A percentile compares a stretch with the other conserved stretches of the same genome.
Conservation (phyloP, 179 eudicot genomes). For the Drosera spatulata region DNA sequence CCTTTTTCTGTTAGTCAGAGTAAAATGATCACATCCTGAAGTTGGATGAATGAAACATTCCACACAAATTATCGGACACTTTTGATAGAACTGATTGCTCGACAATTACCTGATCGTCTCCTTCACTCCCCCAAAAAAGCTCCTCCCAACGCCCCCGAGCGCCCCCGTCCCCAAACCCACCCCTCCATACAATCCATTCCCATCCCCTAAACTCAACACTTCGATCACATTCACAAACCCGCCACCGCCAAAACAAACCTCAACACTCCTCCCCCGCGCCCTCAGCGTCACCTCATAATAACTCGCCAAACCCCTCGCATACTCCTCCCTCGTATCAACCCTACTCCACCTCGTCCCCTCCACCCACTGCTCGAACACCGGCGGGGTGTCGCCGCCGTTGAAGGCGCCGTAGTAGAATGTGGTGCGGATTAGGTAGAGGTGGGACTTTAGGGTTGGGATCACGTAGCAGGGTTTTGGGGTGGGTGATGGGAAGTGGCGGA, state of each 20-base stretch:
- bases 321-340: constrained; percentile 64
- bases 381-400: constrained; percentile 58
- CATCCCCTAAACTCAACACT: constrained; percentile 32
- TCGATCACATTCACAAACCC: constrained; percentile 49
- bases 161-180: no score
- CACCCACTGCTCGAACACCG: constrained; percentile 74
- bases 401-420: constrained; percentile 71
- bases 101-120: no score
- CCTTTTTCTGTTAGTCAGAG: no score
- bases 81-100: no score
- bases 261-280: constrained; percentile 28
- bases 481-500: constrained; percentile 55
- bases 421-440: constrained; percentile 47
- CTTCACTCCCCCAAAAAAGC: no score
- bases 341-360: constrained; percentile 70
- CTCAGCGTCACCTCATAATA: constrained; percentile 57
- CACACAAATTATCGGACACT: no score
- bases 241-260: constrained; percentile 53
- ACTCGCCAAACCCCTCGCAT: constrained; percentile 42
- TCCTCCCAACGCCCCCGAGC: no score
- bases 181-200: no score
- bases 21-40: no score
- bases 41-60: no score
- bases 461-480: constrained; percentile 49
- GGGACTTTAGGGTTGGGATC: constrained; percentile 38